These are phyloP conservation scores for Heteromeles arbutifolia DNA, from an alignment of 306 rosid species.

Conservation along the genomic window DNA sequence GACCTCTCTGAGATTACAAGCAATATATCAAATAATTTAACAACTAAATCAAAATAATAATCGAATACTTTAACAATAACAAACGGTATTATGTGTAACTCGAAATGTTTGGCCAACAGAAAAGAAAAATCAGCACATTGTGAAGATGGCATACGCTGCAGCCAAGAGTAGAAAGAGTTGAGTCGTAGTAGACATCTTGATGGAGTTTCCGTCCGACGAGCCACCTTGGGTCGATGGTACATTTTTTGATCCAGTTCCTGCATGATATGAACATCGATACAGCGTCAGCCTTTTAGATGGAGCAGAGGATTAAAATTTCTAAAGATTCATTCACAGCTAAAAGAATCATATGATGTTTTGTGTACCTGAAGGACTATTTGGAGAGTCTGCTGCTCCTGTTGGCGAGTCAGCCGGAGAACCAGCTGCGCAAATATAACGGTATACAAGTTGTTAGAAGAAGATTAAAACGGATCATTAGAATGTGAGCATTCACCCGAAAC, in stretches of 20 bases:
- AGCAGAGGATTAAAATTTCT: not conserved
- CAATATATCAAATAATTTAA: not conserved
- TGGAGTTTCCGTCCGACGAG: slow-evolving; percentile 47
- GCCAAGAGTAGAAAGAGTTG: slow-evolving; percentile 44
- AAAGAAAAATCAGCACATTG: slow-evolving; percentile 23
- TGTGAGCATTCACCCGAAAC: not conserved
- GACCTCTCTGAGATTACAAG: not conserved
- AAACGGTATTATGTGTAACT: not conserved
- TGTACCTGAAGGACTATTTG: slow-evolving; percentile 58
- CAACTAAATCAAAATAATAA: not conserved
- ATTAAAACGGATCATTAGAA: not conserved
- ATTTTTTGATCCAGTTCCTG: slow-evolving; percentile 53
- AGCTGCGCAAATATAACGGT: slow-evolving; percentile 16
- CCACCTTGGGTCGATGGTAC: slow-evolving; percentile 43
- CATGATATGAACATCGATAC: not conserved
- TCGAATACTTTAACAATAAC: not conserved
- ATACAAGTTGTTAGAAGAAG: not conserved
- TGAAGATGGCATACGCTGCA: slow-evolving; percentile 36
- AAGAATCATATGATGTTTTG: not conserved
- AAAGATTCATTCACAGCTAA: not conserved
- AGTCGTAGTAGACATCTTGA: slow-evolving; percentile 30
- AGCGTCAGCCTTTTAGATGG: not conserved
- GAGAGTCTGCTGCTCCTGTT: slow-evolving; percentile 47
- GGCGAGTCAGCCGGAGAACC: slow-evolving; percentile 62
- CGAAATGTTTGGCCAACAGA: not conserved